These are phyloP conservation scores for Ichthyophthirius multifiliis DNA, from an alignment of 169 alveolate genomes.

Conservation along the genomic window DNA sequence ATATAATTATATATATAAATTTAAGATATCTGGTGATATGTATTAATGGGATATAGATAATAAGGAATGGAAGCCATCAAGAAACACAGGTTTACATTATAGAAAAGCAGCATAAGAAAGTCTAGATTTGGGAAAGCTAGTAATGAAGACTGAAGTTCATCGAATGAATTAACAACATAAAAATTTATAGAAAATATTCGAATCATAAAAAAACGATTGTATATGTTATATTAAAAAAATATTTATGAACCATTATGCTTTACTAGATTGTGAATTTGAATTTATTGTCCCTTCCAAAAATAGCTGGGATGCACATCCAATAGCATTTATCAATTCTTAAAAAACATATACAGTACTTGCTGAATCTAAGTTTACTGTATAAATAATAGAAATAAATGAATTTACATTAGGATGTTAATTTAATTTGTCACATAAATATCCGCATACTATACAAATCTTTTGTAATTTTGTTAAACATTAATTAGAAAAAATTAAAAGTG, in stretches of 20 bases:
- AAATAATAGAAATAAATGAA: slow-evolving; percentile 7
- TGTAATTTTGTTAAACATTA: slow-evolving; percentile 24
- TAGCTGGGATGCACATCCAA: slow-evolving; percentile 41
- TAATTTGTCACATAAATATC: slow-evolving; percentile 18
- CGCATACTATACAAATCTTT: slow-evolving; percentile 7
- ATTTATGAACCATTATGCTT: slow-evolving; percentile 24
- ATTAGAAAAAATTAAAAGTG: neutral
- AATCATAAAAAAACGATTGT: slow-evolving; percentile 18
- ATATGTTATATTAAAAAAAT: slow-evolving; percentile 23
- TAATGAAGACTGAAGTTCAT: slow-evolving; percentile 14
- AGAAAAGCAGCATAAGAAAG: slow-evolving; percentile 15
- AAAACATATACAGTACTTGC: slow-evolving; percentile 23
- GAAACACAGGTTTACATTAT: slow-evolving; percentile 1
- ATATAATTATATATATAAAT: no score
- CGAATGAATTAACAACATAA: neutral
- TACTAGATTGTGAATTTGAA: slow-evolving; percentile 22
- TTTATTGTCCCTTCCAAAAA: slow-evolving; percentile 29
- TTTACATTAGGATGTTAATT: slow-evolving; percentile 12
- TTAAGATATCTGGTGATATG: slow-evolving; percentile 2
- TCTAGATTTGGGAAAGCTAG: neutral
- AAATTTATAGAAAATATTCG: neutral
- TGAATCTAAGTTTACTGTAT: slow-evolving; percentile 8
- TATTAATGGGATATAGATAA: neutral
- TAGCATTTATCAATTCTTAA: slow-evolving; percentile 23
- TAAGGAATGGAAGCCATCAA: neutral